Evolutionary conservation across 2,329 filamentous ascomycete species (phyloP).

Genomic region (Aaosphaeria pasadenensis): DNA sequence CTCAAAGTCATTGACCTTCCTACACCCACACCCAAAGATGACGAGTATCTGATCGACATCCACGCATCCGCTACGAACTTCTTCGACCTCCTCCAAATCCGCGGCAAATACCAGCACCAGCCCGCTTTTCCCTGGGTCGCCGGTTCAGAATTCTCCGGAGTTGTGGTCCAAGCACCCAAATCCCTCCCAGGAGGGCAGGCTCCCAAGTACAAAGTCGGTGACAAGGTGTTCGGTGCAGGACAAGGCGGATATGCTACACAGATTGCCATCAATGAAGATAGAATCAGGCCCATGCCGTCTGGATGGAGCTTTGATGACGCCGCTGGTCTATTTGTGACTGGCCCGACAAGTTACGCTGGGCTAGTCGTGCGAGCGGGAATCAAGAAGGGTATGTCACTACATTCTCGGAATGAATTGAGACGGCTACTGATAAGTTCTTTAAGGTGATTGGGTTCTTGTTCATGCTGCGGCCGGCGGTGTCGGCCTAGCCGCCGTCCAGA

Average conservation of each 20-base stretch:
- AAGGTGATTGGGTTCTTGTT: slow-evolving; percentile 81
- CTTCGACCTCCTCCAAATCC: slow-evolving; percentile 93
- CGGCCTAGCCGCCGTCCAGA: slow-evolving; percentile 85
- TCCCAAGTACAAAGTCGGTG: slow-evolving; percentile 70
- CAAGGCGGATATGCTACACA: slow-evolving; percentile 86
- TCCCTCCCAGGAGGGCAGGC: slow-evolving; percentile 38
- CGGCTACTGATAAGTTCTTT: slow-evolving; percentile 2
- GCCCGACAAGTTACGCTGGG: slow-evolving; percentile 83
- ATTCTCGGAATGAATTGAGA: background rate
- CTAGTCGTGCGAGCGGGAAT: slow-evolving; percentile 75
- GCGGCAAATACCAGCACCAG: slow-evolving; percentile 93
- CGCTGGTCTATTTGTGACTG: slow-evolving; percentile 87
- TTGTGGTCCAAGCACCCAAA: slow-evolving; percentile 65
- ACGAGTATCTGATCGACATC: slow-evolving; percentile 84
- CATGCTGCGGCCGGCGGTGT: slow-evolving; percentile 93
- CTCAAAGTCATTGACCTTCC: slow-evolving; percentile 73
- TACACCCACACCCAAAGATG: slow-evolving; percentile 65
- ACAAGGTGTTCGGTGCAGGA: slow-evolving; percentile 79
- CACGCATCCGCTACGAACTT: slow-evolving; percentile 90
- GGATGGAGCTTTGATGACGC: slow-evolving; percentile 84
- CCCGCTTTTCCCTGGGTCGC: slow-evolving; percentile 85
- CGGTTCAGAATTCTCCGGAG: slow-evolving; percentile 82
- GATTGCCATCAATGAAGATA: slow-evolving; percentile 63
- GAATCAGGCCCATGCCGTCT: slow-evolving; percentile 69
- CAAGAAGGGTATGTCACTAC: slow-evolving; percentile 48